phyloP scores from a whole-genome alignment of 495 filamentous ascomycete genomes.

The Platismatia glauca region DNA sequence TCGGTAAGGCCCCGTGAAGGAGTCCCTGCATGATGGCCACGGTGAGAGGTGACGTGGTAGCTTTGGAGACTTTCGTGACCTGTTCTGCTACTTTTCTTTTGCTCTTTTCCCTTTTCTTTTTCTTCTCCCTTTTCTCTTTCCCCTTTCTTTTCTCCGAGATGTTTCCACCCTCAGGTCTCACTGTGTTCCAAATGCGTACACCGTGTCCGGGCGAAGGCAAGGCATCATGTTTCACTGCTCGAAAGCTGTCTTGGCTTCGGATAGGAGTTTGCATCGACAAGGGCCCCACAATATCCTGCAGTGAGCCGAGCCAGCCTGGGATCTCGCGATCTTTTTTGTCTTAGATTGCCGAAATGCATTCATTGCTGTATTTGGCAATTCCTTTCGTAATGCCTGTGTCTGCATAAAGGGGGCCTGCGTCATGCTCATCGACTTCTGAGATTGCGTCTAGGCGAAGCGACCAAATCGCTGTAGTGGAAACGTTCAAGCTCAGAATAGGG shows the following conservation, averaged over 20 bases:
- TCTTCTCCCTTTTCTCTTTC: not conserved
- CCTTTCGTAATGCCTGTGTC: not conserved
- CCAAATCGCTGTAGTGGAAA: not conserved
- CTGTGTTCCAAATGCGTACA: not conserved
- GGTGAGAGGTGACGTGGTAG: too few species aligned
- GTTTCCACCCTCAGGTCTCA: not conserved
- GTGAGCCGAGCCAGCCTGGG: conserved; percentile 2
- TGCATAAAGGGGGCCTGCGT: not conserved
- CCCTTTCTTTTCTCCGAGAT: not conserved
- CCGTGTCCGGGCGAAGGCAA: not conserved
- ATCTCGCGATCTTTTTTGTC: not conserved
- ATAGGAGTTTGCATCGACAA: not conserved
- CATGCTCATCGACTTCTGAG: not conserved
- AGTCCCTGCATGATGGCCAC: not conserved
- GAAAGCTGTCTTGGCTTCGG: not conserved
- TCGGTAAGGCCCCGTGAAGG: not conserved
- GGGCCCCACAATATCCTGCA: not conserved
- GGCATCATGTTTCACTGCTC: not conserved
- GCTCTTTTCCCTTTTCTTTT: not conserved
- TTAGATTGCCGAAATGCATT: not conserved
- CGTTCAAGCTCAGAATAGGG: not conserved
- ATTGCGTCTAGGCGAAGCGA: not conserved
- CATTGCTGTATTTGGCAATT: not conserved
- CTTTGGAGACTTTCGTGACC: too few species aligned
- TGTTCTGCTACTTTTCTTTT: not conserved